These are phyloP conservation scores for Rhytidiadelphus loreus DNA, from an alignment of 225 moss, liverwort and hornwort genomes.

Conservation along the genomic window DNA sequence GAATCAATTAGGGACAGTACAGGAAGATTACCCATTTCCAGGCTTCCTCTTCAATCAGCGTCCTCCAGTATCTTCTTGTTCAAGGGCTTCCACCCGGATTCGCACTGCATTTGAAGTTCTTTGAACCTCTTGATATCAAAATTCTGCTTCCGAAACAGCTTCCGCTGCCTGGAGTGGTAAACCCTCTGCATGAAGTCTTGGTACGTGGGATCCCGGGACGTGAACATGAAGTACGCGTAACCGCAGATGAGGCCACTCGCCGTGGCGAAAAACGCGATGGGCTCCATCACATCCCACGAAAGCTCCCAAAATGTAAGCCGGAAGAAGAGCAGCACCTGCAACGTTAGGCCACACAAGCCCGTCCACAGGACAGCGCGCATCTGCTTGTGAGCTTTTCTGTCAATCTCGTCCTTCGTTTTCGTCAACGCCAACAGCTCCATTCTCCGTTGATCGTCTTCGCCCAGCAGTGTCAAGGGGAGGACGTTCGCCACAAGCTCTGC, in stretches of 20 bases:
- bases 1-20: not conserved
- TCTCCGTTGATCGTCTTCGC: slow-evolving; percentile 72
- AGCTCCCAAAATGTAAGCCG: slow-evolving; percentile 95
- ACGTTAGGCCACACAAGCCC: slow-evolving; percentile 45
- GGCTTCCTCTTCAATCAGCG: slow-evolving; percentile 45
- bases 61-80: slow-evolving; percentile 20
- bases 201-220: slow-evolving; percentile 80
- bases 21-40: slow-evolving; percentile 44
- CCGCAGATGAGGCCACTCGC: slow-evolving; percentile 69
- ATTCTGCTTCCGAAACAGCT: slow-evolving; percentile 66
- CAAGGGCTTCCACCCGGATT: slow-evolving; percentile 42
- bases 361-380: slow-evolving; percentile 73
- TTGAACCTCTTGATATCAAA: slow-evolving; percentile 64
- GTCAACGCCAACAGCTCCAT: slow-evolving; percentile 48
- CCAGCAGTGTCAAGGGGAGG: slow-evolving; percentile 69
- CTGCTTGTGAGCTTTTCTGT: slow-evolving; percentile 67
- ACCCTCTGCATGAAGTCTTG: slow-evolving; percentile 80
- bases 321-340: slow-evolving; percentile 61
- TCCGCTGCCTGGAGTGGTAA: slow-evolving; percentile 62
- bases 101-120: slow-evolving; percentile 69
- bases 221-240: slow-evolving; percentile 81
- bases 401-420: slow-evolving; percentile 50
- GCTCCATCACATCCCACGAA: slow-evolving; percentile 99
- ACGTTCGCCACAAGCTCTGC: slow-evolving; percentile 80
- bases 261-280: slow-evolving; percentile 79